Evolutionary conservation across 2,329 filamentous ascomycete genomes (phyloP).

Genomic region (Trichoderma sp.): DNA sequence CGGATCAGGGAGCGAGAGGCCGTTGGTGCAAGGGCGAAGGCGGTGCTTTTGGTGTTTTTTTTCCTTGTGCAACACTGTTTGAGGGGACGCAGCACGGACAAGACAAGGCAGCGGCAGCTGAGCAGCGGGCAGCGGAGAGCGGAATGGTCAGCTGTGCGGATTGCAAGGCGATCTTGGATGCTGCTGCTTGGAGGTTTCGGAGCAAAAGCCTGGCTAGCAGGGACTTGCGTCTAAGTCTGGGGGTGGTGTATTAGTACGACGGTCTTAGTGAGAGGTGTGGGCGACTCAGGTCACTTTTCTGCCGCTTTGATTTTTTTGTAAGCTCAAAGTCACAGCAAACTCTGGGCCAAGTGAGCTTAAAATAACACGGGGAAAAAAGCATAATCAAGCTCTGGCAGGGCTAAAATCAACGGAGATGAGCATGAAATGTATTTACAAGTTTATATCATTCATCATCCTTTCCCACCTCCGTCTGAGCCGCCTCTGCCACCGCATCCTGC

Average conservation of each 20-base stretch:
- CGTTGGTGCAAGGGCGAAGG: not conserved
- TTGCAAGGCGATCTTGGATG: not conserved
- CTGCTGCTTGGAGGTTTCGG: slow-evolving; percentile 13
- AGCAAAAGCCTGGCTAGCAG: slow-evolving; percentile 20
- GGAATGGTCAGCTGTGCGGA: slow-evolving; percentile 1
- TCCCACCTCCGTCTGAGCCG: not conserved
- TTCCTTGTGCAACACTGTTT: not conserved
- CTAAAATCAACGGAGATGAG: not conserved
- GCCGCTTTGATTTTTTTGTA: slow-evolving; percentile 15
- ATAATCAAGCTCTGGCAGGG: not conserved
- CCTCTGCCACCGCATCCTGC: not conserved
- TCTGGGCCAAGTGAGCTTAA: not conserved
- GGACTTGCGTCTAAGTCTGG: slow-evolving; percentile 21
- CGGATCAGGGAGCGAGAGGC: slow-evolving; percentile 14
- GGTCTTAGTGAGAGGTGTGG: slow-evolving; percentile 20
- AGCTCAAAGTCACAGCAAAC: slow-evolving; percentile 6
- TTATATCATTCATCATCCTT: not conserved
- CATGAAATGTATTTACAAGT: not conserved
- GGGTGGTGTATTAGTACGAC: slow-evolving; percentile 3
- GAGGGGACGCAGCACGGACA: not conserved
- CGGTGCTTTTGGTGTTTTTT: not conserved
- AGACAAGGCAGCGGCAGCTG: not conserved
- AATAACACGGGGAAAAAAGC: not conserved
- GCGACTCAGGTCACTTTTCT: slow-evolving; percentile 13
- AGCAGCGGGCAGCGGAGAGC: not conserved